Percentiles rank a stretch among this genome's conserved stretches.
Conservation (phyloP, 192 early-diverging fungal genomes). For the Ambispora gerdemannii region DNA sequence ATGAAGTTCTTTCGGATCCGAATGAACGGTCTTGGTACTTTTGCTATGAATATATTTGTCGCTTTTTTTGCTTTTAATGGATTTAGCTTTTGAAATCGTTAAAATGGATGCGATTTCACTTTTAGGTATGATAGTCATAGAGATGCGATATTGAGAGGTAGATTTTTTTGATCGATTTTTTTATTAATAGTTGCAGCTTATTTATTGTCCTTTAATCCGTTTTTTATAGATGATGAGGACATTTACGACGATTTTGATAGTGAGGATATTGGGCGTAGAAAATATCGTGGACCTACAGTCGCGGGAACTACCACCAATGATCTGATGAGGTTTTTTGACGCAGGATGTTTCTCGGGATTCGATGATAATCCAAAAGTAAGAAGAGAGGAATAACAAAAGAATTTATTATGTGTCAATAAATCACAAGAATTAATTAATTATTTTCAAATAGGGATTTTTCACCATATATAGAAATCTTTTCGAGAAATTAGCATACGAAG, state of each 20-base stretch:
- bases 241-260: slow-evolving; percentile 47
- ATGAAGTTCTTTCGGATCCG: slow-evolving; percentile 88
- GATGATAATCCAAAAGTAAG: slow-evolving; percentile 58
- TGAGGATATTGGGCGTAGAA: slow-evolving; percentile 35
- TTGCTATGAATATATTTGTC: no score
- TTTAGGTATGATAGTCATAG: slow-evolving; percentile 85
- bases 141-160: slow-evolving; percentile 86
- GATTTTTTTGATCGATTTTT: slow-evolving; percentile 34
- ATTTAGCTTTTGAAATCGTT: background rate
- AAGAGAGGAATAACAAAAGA: background rate
- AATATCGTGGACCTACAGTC: slow-evolving; percentile 1
- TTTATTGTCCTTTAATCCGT: background rate
- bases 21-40: slow-evolving; percentile 22
- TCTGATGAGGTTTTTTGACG: slow-evolving; percentile 80
- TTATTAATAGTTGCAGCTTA: background rate
- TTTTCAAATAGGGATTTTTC: slow-evolving; percentile 64
- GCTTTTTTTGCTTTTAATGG: no score
- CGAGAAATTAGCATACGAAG: slow-evolving; percentile 73
- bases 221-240: slow-evolving; percentile 47
- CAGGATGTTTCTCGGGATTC: slow-evolving; percentile 68
- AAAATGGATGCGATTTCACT: background rate
- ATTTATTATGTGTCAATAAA: no score
- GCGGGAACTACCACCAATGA: slow-evolving; percentile 57
- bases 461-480: slow-evolving; percentile 79
- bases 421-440: background rate